Evolutionary conservation across 2,329 filamentous ascomycete species (phyloP).

Genomic region (Penicillium sp.): DNA sequence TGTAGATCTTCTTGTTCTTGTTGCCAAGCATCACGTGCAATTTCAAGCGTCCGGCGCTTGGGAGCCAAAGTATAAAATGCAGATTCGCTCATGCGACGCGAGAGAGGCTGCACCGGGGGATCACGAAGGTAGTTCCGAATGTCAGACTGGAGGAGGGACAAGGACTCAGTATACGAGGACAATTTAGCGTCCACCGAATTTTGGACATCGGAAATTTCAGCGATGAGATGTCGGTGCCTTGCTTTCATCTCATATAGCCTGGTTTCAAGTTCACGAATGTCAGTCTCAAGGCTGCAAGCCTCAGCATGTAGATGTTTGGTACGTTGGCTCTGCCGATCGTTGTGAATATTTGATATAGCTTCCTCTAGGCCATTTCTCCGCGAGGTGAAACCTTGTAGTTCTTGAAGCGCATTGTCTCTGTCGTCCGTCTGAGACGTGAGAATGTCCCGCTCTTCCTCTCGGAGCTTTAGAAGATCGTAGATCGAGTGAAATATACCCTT

Average conservation of each 20-base stretch:
- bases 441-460: constrained; percentile 55
- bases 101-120: constrained; percentile 45
- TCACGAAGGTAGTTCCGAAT: constrained; percentile 52
- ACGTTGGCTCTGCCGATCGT: constrained; percentile 45
- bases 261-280: constrained; percentile 58
- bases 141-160: constrained; percentile 56
- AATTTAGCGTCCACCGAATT: constrained; percentile 59
- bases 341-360: constrained; percentile 51
- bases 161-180: constrained; percentile 56
- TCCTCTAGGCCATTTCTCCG: constrained; percentile 52
- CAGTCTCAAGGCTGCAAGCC: constrained; percentile 51
- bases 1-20: constrained; percentile 48
- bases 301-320: constrained; percentile 50
- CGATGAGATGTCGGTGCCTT: constrained; percentile 52
- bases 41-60: constrained; percentile 57
- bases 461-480: constrained; percentile 54
- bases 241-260: constrained; percentile 56
- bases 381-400: constrained; percentile 52
- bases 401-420: constrained; percentile 48
- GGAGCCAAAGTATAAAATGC: constrained; percentile 54
- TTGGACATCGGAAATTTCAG: constrained; percentile 53
- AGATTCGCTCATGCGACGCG: constrained; percentile 28
- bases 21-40: constrained; percentile 58
- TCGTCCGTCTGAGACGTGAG: constrained; percentile 48
- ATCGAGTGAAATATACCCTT: constrained; percentile 58